phyloP scores from a whole-genome alignment of 2,329 filamentous ascomycete genomes.

The Pyricularia grisea region DNA sequence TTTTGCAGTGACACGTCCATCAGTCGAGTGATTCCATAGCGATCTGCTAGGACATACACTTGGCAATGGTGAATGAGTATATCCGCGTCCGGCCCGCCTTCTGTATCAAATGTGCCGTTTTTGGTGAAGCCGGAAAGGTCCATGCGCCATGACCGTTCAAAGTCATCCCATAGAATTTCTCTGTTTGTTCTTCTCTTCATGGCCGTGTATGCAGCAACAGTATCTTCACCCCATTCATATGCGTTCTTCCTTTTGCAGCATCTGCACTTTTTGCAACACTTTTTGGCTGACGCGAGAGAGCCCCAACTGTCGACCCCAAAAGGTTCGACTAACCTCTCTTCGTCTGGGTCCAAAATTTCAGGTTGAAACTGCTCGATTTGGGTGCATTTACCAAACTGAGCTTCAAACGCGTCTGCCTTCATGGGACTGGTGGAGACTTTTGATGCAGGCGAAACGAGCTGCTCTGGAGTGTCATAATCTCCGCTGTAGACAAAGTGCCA shows the following conservation, averaged over 20 bases:
- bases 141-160: not conserved
- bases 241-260: not conserved
- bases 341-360: not conserved
- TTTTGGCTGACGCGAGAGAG: not conserved
- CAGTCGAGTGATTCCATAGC: not conserved
- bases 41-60: not conserved
- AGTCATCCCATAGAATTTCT: not conserved
- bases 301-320: not conserved
- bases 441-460: not conserved
- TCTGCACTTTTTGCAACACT: not conserved
- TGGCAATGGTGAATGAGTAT: not conserved
- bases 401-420: not conserved
- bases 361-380: not conserved
- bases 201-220: not conserved
- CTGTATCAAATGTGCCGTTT: not conserved
- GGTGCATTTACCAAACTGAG: not conserved
- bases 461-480: not conserved
- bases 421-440: not conserved
- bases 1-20: not conserved
- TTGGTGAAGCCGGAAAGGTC: not conserved
- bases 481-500: not conserved
- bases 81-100: not conserved
- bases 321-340: not conserved
- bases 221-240: not conserved
- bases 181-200: not conserved